phyloP scores from a whole-genome alignment of 805 yeast species.

The Metschnikowia baotianmanensis region DNA sequence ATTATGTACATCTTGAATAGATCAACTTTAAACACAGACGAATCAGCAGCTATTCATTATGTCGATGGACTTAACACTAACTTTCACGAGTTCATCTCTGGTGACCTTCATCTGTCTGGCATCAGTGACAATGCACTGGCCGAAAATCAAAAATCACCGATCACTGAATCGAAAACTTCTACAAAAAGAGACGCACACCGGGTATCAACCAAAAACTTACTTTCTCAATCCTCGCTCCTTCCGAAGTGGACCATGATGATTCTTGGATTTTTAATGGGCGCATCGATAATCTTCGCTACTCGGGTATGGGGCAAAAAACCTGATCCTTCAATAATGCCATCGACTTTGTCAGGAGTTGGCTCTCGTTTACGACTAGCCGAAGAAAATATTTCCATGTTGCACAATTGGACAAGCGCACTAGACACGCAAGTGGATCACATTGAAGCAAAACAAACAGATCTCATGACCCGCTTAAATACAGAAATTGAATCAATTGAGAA shows the following conservation, averaged over 20 bases:
- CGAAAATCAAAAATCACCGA: too few species aligned
- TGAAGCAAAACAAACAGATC: slow-evolving; percentile 18
- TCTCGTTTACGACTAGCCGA: slow-evolving; percentile 14
- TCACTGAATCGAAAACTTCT: too few species aligned
- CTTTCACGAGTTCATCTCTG: slow-evolving; percentile 19
- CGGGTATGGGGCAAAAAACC: background rate
- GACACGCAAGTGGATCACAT: slow-evolving; percentile 21
- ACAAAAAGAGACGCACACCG: too few species aligned
- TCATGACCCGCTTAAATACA: slow-evolving; percentile 13
- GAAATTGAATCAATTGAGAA: slow-evolving; percentile 20
- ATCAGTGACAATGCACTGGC: background rate
- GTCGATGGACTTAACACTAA: slow-evolving; percentile 14
- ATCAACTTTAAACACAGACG: background rate
- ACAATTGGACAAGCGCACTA: slow-evolving; percentile 17
- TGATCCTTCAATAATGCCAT: background rate
- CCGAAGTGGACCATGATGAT: background rate
- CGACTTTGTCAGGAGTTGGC: slow-evolving; percentile 6
- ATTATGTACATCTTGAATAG: slow-evolving; percentile 11
- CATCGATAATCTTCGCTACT: background rate
- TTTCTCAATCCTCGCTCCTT: background rate
- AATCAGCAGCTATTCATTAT: background rate
- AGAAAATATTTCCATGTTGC: slow-evolving; percentile 14
- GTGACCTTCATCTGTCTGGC: slow-evolving; percentile 1
- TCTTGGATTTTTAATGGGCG: slow-evolving; percentile 2
- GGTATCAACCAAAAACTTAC: background rate